Percentiles rank a stretch among this genome's conserved stretches.
Conservation (phyloP, 345 rosid species). For the Brassica rapa region DNA sequence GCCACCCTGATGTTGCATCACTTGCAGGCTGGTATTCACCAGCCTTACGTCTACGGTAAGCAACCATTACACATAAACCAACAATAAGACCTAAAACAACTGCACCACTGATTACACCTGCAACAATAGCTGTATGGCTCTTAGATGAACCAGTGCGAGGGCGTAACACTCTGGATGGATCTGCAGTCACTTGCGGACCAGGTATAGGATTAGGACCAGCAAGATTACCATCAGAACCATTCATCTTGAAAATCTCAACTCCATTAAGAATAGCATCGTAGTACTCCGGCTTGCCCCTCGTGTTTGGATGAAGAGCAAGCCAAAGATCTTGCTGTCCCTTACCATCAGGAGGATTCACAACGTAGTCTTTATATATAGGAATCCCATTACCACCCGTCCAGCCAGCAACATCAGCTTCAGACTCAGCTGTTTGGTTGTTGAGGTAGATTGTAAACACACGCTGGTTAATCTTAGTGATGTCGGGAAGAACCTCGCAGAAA, state of each 20-base stretch:
- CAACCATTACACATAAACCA: neutral
- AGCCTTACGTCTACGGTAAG: constrained; percentile 8
- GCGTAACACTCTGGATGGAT: neutral
- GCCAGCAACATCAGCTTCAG: constrained; percentile 44
- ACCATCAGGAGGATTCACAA: neutral
- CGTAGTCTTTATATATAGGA: neutral
- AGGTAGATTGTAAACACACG: constrained; percentile 67
- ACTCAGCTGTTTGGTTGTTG: constrained; percentile 64
- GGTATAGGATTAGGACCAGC: constrained; percentile 1
- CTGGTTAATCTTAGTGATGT: constrained; percentile 59
- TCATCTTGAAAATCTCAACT: neutral
- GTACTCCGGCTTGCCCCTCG: neutral
- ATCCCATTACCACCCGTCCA: neutral
- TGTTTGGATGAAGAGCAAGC: neutral
- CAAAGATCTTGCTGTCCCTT: neutral
- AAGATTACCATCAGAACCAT: neutral
- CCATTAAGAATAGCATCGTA: neutral
- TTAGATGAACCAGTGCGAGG: neutral
- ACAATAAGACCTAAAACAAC: neutral
- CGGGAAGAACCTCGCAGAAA: constrained; percentile 65
- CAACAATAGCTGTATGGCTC: neutral
- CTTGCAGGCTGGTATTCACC: constrained; percentile 48
- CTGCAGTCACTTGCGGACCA: neutral
- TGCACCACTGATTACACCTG: constrained; percentile 55
- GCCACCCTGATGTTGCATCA: constrained; percentile 59